Evolutionary conservation across 2,329 filamentous ascomycete genomes (phyloP).

Genomic region (Diaporthe citrichinensis): DNA sequence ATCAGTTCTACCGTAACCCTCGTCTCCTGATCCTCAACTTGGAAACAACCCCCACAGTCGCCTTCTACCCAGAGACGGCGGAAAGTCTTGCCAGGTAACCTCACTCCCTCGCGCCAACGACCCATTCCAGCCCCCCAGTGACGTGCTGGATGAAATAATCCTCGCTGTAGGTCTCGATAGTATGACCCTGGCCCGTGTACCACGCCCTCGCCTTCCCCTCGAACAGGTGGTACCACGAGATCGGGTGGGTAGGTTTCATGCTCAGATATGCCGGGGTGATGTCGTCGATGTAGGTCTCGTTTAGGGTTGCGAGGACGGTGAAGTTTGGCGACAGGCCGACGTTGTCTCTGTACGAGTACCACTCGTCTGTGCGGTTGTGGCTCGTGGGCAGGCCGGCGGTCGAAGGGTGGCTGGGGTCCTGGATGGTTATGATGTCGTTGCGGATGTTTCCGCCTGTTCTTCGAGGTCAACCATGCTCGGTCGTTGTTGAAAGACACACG

Average conservation of each 20-base stretch:
- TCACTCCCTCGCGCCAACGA: background rate
- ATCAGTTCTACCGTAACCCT: background rate
- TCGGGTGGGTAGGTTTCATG: slow-evolving; percentile 13
- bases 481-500: background rate
- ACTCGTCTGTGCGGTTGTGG: slow-evolving; percentile 12
- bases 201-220: slow-evolving; percentile 19
- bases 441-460: background rate
- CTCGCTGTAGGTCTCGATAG: background rate
- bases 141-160: slow-evolving; percentile 14
- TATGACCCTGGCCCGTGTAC: slow-evolving; percentile 14
- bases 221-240: slow-evolving; percentile 20
- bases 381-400: background rate
- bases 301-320: slow-evolving; percentile 14
- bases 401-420: background rate
- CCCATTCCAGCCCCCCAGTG: slow-evolving; percentile 10
- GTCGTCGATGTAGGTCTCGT: slow-evolving; percentile 20
- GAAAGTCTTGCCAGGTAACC: background rate
- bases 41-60: too few relatives aligned
- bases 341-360: slow-evolving; percentile 22
- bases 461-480: background rate
- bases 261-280: slow-evolving; percentile 5
- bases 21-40: background rate
- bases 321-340: background rate
- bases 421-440: slow-evolving; percentile 1
- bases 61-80: too few relatives aligned